These are phyloP conservation scores for Punctularia strigosozonata DNA, from an alignment of 768 basidiomycete species.

Conservation along the genomic window DNA sequence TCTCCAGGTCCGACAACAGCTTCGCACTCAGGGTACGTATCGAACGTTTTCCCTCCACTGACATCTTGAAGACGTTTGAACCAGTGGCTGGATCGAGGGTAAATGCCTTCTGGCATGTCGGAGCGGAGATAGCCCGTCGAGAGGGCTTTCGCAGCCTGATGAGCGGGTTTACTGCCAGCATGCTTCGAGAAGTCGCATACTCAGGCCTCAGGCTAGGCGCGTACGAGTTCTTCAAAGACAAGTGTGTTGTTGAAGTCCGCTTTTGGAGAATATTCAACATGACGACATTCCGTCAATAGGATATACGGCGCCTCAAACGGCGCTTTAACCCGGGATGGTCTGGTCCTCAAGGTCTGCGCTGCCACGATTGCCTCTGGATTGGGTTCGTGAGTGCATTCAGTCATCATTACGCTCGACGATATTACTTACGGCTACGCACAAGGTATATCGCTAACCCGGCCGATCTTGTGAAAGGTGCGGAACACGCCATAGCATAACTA, in stretches of 20 bases:
- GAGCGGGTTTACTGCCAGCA: conserved; percentile 22
- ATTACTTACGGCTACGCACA: not conserved
- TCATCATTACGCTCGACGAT: not conserved
- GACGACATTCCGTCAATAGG: conserved; percentile 4
- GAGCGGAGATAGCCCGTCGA: conserved; percentile 19
- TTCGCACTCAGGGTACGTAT: conserved; percentile 17
- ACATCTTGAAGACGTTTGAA: not conserved
- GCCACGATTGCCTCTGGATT: conserved; percentile 20
- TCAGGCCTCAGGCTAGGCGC: conserved; percentile 23
- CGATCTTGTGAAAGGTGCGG: conserved; percentile 22
- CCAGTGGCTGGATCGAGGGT: conserved; percentile 16
- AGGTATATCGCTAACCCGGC: conserved; percentile 24
- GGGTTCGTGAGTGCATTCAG: conserved; percentile 15
- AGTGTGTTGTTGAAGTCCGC: conserved; percentile 9
- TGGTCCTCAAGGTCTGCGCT: conserved; percentile 20
- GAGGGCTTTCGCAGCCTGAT: conserved; percentile 20
- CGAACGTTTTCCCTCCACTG: not conserved
- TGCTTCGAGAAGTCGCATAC: conserved; percentile 23
- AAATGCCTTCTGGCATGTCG: conserved; percentile 22
- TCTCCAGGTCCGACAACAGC: conserved; percentile 20
- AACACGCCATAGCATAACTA: not conserved
- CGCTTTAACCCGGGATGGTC: conserved; percentile 17
- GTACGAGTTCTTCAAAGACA: conserved; percentile 26
- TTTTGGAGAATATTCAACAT: not conserved
- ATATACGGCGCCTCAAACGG: conserved; percentile 14